phyloP scores from a whole-genome alignment of 108 stramenopile genomes.

The Skeletonema marinoi region DNA sequence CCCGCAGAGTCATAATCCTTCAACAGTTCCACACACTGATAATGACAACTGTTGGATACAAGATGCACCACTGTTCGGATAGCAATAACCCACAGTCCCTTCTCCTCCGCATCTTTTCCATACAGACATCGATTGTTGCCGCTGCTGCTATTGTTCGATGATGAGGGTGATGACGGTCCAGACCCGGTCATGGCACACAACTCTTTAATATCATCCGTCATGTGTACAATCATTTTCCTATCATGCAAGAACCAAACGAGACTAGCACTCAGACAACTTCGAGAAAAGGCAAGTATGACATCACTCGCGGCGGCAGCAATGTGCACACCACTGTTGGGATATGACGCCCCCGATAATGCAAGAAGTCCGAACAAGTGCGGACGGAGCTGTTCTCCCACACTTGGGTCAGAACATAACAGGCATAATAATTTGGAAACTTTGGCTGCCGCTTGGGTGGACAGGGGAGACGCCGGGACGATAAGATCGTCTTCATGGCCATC shows the following conservation, averaged over 20 bases:
- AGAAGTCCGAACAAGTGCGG: constrained; percentile 93
- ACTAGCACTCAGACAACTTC: constrained; percentile 75
- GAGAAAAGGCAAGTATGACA: constrained; percentile 86
- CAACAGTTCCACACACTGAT: constrained; percentile 76
- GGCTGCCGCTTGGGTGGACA: constrained; percentile 61
- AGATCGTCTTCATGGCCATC: constrained; percentile 22
- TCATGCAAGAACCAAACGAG: constrained; percentile 94
- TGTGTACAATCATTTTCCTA: constrained; percentile 91
- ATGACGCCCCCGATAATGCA: constrained; percentile 85
- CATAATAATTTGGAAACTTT: constrained; percentile 83
- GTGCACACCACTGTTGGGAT: constrained; percentile 84
- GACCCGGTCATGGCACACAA: constrained; percentile 71
- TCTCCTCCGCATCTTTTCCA: constrained; percentile 80
- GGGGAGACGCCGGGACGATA: constrained; percentile 32
- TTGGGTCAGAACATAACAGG: constrained; percentile 77
- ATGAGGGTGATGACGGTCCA: constrained; percentile 1
- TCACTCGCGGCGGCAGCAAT: constrained; percentile 85
- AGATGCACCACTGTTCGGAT: constrained; percentile 78
- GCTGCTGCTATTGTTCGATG: background rate
- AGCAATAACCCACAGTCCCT: constrained; percentile 88
- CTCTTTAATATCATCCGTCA: constrained; percentile 94
- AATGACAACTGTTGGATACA: constrained; percentile 72
- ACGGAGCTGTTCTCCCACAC: constrained; percentile 90
- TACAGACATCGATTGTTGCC: constrained; percentile 55
- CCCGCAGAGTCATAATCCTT: constrained; percentile 90